Conservation (phyloP, 306 rosid genomes). For the Cicer judaicum region DNA sequence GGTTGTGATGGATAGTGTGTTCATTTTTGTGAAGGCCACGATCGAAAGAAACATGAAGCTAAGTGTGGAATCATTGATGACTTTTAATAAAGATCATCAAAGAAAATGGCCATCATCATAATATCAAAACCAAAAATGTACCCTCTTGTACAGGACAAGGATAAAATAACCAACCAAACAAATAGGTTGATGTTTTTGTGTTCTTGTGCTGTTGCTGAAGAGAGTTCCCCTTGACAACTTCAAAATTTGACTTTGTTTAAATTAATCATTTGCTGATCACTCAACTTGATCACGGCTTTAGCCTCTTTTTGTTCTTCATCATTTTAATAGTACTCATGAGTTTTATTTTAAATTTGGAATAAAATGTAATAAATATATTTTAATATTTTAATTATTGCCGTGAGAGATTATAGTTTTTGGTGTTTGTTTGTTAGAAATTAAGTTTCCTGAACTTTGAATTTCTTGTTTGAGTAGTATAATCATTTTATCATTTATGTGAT, state of each 20-base stretch:
- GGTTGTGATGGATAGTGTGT: slow-evolving; percentile 35
- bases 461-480: slow-evolving; percentile 1
- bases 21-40: slow-evolving; percentile 27
- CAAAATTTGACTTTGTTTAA: slow-evolving; percentile 38
- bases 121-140: neutral
- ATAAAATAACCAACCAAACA: slow-evolving; percentile 19
- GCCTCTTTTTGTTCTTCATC: slow-evolving; percentile 9
- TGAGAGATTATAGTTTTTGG: slow-evolving; percentile 7
- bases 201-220: slow-evolving; percentile 39
- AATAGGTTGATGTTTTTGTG: slow-evolving; percentile 23
- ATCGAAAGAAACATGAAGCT: slow-evolving; percentile 2
- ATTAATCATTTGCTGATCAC: slow-evolving; percentile 4
- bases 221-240: slow-evolving; percentile 66
- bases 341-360: slow-evolving; percentile 18
- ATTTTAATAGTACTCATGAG: slow-evolving; percentile 35
- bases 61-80: slow-evolving; percentile 20
- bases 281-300: slow-evolving; percentile 35
- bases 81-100: slow-evolving; percentile 34
- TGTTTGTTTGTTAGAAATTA: neutral
- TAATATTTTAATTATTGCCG: slow-evolving; percentile 25
- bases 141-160: slow-evolving; percentile 47
- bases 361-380: slow-evolving; percentile 33
- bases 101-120: slow-evolving; percentile 21
- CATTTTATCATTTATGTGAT: neutral
- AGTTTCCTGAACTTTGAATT: slow-evolving; percentile 10